Base-by-base conservation (phyloP, 2,329 filamentous ascomycete species). In the Dactylonectria macrodidyma region DNA sequence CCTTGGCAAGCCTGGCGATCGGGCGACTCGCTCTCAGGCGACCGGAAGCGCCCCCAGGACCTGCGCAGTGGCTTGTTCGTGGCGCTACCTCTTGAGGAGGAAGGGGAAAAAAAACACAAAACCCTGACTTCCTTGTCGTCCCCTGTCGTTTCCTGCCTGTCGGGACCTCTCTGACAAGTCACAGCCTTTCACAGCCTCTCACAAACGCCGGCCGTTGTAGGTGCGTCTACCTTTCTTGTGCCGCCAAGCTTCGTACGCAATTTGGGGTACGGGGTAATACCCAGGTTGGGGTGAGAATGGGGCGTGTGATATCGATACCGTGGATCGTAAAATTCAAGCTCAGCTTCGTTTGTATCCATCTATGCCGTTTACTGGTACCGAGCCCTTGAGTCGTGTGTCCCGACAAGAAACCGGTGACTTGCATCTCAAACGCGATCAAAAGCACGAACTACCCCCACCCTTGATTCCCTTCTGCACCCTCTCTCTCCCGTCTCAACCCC, bases 61-160 rank as follows among this genome's bases (percentile, higher is more conserved):
- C 54, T 62, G 52, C 51, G 19, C 10, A 50, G 57, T 65, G 57
- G 64, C 64, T 66, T 58, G 41, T 48, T 48, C 47, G 64, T 66
- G 64, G 64, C 59, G 59, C 30, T 54, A 54, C 54, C 41, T 58
- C 30, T 33, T 34, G n/a, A 51, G 54, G 24, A 41, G 19, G 19
- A 19, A 19, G 19, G 19, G 19, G 19, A 19, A 19, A 19, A 19
- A 19, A 19, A 19, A 19, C 19, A 19, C 19, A 19, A 19, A 19
- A 19, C 19, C 41, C 24, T 59, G 41, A 36, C 50, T 54, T 38
- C 26, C 30, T 19, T 22, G 19, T 44, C 41, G 16, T 19, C 30
- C 41, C 34, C 5, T n/a, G 41, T 16, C 38, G 26, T 44, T 16
- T 44, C 36, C 11, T 14, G 38, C 11, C 41, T 44, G n/a, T 47